Evolutionary conservation across 192 early-diverging fungal species (phyloP).

Genomic region (Coemansia sp.): DNA sequence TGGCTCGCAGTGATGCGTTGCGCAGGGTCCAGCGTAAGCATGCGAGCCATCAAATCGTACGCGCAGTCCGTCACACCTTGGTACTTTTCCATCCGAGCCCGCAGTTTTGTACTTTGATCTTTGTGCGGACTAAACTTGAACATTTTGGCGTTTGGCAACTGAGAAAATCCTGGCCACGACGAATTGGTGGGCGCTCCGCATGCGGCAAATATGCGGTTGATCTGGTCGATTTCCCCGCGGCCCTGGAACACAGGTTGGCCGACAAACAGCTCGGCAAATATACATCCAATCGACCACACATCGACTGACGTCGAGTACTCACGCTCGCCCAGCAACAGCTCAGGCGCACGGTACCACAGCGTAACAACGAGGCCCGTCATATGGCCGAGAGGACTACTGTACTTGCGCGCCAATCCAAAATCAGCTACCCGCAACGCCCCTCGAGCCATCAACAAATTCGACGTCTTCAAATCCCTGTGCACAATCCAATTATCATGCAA

Average conservation of each 20-base stretch:
- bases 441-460: constrained; percentile 76
- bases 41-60: constrained; percentile 68
- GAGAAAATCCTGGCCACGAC: constrained; percentile 70
- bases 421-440: constrained; percentile 93
- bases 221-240: constrained; percentile 75
- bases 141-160: constrained; percentile 67
- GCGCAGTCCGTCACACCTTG: constrained; percentile 69
- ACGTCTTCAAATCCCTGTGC: constrained; percentile 90
- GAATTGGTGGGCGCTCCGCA: constrained; percentile 83
- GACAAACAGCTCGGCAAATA: constrained; percentile 91
- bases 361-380: constrained; percentile 96
- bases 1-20: constrained; percentile 88
- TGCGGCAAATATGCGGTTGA: constrained; percentile 81
- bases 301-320: constrained; percentile 87
- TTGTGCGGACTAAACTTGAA: constrained; percentile 66
- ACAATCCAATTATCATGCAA: constrained; percentile 86
- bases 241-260: constrained; percentile 83
- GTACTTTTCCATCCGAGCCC: constrained; percentile 44
- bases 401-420: constrained; percentile 95
- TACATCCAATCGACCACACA: constrained; percentile 97
- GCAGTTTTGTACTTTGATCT: constrained; percentile 33
- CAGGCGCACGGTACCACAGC: constrained; percentile 95
- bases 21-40: constrained; percentile 84
- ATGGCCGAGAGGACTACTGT: constrained; percentile 67
- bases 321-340: constrained; percentile 84